Base-by-base conservation (phyloP, 1,284 basidiomycete genomes). In the Ceratobasidium sp. region DNA sequence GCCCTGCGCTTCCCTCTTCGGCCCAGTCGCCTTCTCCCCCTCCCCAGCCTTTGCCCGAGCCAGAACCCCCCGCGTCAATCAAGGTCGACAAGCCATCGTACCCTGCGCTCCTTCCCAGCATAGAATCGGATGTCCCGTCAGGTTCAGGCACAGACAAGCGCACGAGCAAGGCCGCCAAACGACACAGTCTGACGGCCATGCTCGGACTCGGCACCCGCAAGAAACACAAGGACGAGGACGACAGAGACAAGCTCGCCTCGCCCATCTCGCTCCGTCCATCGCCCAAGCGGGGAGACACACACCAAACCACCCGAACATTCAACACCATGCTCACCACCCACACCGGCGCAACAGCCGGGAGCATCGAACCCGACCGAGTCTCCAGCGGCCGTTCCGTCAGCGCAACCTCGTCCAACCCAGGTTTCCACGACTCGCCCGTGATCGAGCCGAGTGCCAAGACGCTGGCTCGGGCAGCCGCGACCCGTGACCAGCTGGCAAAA, bases 401-500 rank as follows among this genome's bases (percentile, higher is more conserved):
- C 20, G 45, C 13, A 20, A 22, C 45, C 10, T 54, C 52, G 13
- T 54, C 52, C 17, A 32, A 54, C 34, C 52, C 27, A n/a, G 52
- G 29, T 17, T 35, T 34, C 34, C 8, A 12, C 15, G 31, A 8
- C 17, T 15, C 47, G 4, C 52, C 64, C 27, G 17, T 55, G 29
- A 47, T 67, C n/a, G 64, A 67, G 27, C 64, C 64, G 6, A 67
- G 64, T 31, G 64, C 64, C 15, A 67, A 67, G 64, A 67, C 64
- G 17, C 27, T 67, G 22, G 64, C 64, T 6, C 27, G 64, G 20
- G 64, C 64, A 5, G 64, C 64, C 1, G 64, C 64, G 38, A 55
- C 64, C 3, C 64, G 52, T 38, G 64, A 67, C 29, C 64, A 67
- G 40, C 40, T 67, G 2, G 50, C 64, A 7, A 67, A 55, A 25